A percentile compares a stretch with the other conserved stretches of the same genome.
Evolutionary conservation across 305 asterid species (phyloP).

Genomic region (Plantago coronopus): DNA sequence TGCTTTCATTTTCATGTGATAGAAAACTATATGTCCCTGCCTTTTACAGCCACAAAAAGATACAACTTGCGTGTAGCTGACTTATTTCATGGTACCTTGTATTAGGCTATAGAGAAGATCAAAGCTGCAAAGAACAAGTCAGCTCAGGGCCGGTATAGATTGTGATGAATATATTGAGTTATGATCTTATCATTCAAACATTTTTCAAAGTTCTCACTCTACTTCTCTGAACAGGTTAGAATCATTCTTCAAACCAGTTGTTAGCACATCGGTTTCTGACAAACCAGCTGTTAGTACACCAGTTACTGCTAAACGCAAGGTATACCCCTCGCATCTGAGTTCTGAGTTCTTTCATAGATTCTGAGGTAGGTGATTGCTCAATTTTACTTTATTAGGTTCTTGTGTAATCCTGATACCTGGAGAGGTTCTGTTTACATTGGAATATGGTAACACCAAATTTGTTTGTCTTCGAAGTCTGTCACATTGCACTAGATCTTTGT

Average conservation of each 20-base stretch:
- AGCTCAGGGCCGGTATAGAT: constrained; percentile 81
- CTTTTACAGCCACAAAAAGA: constrained; percentile 3
- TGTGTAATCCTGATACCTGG: too few species aligned
- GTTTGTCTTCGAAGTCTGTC: too few species aligned
- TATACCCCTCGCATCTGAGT: too few species aligned
- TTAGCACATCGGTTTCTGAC: constrained; percentile 48
- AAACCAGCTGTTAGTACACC: too few species aligned
- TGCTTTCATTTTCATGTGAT: constrained; percentile 20
- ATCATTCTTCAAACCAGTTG: constrained; percentile 87
- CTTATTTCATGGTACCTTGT: constrained; percentile 14
- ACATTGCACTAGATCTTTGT: too few species aligned
- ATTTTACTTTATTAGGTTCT: too few species aligned
- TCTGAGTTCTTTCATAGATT: too few species aligned
- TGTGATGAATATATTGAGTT: background rate
- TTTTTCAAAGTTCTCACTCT: constrained; percentile 18
- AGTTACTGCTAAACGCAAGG: too few species aligned
- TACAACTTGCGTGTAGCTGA: constrained; percentile 14
- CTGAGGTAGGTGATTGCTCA: too few species aligned
- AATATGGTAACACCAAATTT: too few species aligned
- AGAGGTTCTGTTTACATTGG: too few species aligned
- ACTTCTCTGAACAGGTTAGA: constrained; percentile 66
- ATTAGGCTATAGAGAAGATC: constrained; percentile 88
- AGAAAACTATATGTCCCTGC: background rate
- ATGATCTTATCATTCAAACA: too few species aligned
- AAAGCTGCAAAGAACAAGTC: constrained; percentile 94